Conservation (phyloP, 2,329 filamentous ascomycete genomes). For the Periconia sp. region DNA sequence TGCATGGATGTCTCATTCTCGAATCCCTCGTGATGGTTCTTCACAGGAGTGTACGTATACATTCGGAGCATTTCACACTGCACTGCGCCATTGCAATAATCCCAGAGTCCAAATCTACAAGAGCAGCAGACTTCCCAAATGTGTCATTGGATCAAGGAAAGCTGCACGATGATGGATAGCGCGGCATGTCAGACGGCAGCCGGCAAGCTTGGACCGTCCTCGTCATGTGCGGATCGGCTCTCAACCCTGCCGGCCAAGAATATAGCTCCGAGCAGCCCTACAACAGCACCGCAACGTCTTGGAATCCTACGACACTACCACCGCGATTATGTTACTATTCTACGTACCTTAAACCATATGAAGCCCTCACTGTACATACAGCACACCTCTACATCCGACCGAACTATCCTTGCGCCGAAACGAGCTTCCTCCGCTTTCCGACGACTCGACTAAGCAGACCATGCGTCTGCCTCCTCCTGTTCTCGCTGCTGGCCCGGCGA, state of each 20-base stretch:
- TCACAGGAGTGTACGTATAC: too few relatives aligned
- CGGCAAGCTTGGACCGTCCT: conserved; percentile 14
- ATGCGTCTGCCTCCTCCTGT: conserved; percentile 34
- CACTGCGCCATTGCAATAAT: too few relatives aligned
- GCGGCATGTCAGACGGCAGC: not conserved
- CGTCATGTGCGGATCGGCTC: conserved; percentile 23
- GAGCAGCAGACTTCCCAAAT: too few relatives aligned
- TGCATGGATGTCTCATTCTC: too few relatives aligned
- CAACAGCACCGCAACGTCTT: conserved; percentile 10
- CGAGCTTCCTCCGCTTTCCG: too few relatives aligned
- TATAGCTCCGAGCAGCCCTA: conserved; percentile 9
- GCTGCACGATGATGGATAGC: conserved; percentile 21
- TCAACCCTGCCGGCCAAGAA: conserved; percentile 10
- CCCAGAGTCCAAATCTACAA: too few relatives aligned
- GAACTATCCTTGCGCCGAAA: too few relatives aligned
- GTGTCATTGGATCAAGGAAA: too few relatives aligned
- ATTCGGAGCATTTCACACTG: too few relatives aligned
- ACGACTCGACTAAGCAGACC: conserved; percentile 15
- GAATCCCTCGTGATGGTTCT: too few relatives aligned
- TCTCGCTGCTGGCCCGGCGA: conserved; percentile 31
- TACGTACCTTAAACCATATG: conserved; percentile 15
- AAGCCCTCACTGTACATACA: conserved; percentile 3
- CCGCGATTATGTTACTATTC: conserved; percentile 20
- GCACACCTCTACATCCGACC: not conserved
- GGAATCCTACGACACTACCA: not conserved